Conservation (phyloP, 306 rosid species). For the Carpinus fangiana region DNA sequence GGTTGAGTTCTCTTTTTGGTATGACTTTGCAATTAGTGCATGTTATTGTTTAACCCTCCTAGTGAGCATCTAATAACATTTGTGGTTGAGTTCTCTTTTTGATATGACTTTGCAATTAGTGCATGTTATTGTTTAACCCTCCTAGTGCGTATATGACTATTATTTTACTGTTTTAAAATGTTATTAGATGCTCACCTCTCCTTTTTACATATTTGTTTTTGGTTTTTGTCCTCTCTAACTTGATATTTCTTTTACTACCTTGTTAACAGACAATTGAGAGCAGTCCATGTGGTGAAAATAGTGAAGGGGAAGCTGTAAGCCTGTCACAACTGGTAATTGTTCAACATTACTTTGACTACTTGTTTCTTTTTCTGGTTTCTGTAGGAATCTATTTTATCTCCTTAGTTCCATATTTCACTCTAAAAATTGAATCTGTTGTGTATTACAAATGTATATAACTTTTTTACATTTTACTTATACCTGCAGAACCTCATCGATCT, state of each 20-base stretch:
- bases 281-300: constrained; percentile 84
- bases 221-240: neutral
- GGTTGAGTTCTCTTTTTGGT: neutral
- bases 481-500: constrained; percentile 99
- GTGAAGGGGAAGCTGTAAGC: constrained; percentile 90
- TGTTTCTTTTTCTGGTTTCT: constrained; percentile 33
- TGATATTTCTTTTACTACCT: constrained; percentile 19
- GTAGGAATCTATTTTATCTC: constrained; percentile 5
- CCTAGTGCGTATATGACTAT: neutral
- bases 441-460: constrained; percentile 18
- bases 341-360: constrained; percentile 18
- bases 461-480: constrained; percentile 52
- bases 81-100: neutral
- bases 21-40: constrained; percentile 1
- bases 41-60: neutral
- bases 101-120: neutral
- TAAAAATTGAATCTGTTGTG: constrained; percentile 23
- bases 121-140: neutral
- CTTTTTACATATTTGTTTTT: neutral
- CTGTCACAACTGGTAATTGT: constrained; percentile 85
- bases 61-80: neutral
- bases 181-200: neutral
- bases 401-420: constrained; percentile 13
- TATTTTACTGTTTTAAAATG: neutral
- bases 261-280: constrained; percentile 88